Base-by-base conservation (phyloP, 2,329 filamentous ascomycete genomes). In the Ceratocystis papillata region DNA sequence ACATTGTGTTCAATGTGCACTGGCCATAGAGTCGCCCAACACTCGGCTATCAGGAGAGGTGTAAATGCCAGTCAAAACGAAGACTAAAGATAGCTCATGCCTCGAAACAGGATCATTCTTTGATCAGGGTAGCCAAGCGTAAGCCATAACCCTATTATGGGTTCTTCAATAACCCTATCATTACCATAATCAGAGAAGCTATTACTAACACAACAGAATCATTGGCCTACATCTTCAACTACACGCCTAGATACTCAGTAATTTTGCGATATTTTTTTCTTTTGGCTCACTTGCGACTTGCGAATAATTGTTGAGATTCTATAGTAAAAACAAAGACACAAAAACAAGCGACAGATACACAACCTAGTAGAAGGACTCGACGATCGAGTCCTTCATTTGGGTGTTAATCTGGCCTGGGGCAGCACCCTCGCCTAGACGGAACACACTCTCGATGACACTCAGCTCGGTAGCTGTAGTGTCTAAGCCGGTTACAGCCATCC, bases 391-490 rank as follows among this genome's bases (percentile, higher is more conserved):
- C 84, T 96, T 97, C 80, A 96, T 87, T 71, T 79, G 86, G 64
- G 86, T 88, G 76, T 89, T 89, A 79, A 93, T 90, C 72, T 84
- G 86, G 73, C 85, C 85, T 63, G 90, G 87, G 5, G 84, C 90
- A 70, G 86, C 82, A 65, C 90, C 91, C 80, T 97, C 93, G 69
- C 92, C 92, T 60, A 99, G 81, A 72, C 91, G 85, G 81, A 99
- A 99, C 70, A 99, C 92, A 72, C 87, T 92, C 82, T 99, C 94
- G 67, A 99, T 84, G 67, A 99, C 94, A 74, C 90, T 96, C 72
- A 99, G 80, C 79, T 99, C 94, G 1, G 94, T 97, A 41, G 91
- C 90, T 50, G 91, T 96, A 48, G 91, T 96, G 74, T 96, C 91
- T 68, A 95, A 79, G n/a, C 90, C 90, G 5, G 90, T 94, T 22